Percentiles rank a stretch among this genome's conserved stretches.
Conservation (phyloP, 2,329 filamentous ascomycete species). For the Exophiala spinifera region DNA sequence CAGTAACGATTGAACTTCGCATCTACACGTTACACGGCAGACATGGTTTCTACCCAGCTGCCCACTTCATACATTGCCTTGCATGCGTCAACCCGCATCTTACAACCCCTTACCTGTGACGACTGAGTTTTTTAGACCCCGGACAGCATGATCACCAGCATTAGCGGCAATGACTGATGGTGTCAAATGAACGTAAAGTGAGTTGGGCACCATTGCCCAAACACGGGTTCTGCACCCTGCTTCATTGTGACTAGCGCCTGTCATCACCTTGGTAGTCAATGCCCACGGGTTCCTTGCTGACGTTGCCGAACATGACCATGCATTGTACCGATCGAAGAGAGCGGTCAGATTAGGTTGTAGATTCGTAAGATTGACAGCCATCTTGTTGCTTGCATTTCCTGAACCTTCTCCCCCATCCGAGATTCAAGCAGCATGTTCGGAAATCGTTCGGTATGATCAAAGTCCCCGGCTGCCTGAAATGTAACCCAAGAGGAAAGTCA, state of each 20-base stretch:
- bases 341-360: constrained; percentile 20
- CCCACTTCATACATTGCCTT: background rate
- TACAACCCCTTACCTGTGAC: background rate
- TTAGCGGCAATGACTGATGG: background rate
- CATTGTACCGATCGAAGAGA: constrained; percentile 1
- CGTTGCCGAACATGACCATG: too few species aligned
- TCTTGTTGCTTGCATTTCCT: background rate
- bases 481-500: background rate
- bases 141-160: background rate
- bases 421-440: background rate
- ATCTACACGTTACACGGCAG: background rate
- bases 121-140: background rate
- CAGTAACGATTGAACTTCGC: background rate
- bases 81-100: background rate
- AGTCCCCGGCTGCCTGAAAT: background rate
- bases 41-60: background rate
- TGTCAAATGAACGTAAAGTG: background rate
- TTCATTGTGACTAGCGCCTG: constrained; percentile 1
- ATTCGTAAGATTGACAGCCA: constrained; percentile 5
- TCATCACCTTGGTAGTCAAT: background rate
- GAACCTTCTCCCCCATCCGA: background rate
- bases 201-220: background rate
- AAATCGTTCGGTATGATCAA: background rate
- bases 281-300: background rate
- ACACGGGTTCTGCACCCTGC: background rate